Evolutionary conservation across 768 basidiomycete genomes (phyloP), one percentile per base, ranked within the genome.

Genomic region (Boletus pseudo-olivaceus): DNA sequence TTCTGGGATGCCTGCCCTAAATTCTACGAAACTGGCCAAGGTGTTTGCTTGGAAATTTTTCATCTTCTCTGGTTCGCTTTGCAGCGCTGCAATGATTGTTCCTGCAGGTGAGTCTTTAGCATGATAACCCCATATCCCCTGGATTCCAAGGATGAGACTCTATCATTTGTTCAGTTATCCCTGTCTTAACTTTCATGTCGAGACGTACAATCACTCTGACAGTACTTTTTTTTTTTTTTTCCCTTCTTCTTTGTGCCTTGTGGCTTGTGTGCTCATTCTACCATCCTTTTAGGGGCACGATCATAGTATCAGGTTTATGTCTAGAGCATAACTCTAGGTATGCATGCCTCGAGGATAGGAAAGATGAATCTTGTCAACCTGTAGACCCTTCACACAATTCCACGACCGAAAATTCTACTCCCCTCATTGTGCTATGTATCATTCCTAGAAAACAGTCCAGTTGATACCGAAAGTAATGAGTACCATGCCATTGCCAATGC

Each of bases 131-230:
- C 7, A 8, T 12, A 20, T 23, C 23, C 23, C 23, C 23, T 23
- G 14, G 7, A 48, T 35, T 43, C 20, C 41, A 19, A 46, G 9
- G 65, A 66, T 67, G 65, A 66, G 53, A 62, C 35, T 29, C 17
- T 38, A 10, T 51, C 23, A 32, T 56, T 41, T 49, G 19, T 58
- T 67, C 65, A 66, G 65, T 66, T 66, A 66, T 66, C 66, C 65
- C 66, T 66, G 65, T 66, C 65, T 66, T 67, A 66, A 66, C 58
- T 38, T 32, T 26, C 40, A 44, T 66, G 65, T 66, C 66, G 65
- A 66, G 56, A 58, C 47, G 4, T 38, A 9, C 34, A 15, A 23
- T 10, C 3, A 17, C 11, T 54, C 52, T 51, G 52, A 60, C 14
- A 3, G n/a, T n/a, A n/a, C n/a, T n/a, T n/a, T n/a, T n/a, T n/a